Evolutionary conservation across 1,284 basidiomycete species (phyloP), one percentile per base, ranked within the genome.

Genomic region (Leccinum solheimii): DNA sequence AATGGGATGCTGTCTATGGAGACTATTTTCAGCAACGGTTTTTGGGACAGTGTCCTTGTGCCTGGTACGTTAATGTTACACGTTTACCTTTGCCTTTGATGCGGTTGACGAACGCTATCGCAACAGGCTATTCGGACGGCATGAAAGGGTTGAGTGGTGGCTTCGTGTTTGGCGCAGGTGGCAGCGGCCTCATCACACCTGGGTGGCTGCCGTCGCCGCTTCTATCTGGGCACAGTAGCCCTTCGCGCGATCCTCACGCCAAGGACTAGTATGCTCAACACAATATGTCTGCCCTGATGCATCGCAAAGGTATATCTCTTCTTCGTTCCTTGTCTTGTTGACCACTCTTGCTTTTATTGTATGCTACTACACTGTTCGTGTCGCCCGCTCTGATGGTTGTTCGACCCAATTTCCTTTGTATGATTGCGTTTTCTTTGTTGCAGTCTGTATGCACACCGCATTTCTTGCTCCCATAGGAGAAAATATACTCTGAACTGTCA

Each of bases 31-130:
- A 88, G 84, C 64, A 85, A 80, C 61, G 85, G 84, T 48, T 94
- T 94, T 73, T 94, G 91, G 91, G 91, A 93, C 73, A 92, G 81
- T 69, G 86, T 93, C 65, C 82, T 93, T 34, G 86, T 93, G 51
- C 91, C 91, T 68, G 91, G 90, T 91, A 67, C 63, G 86, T 78
- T 50, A 56, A 16, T 52, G 6, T 38, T 19, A 30, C 58, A 58
- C 30, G 30, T 32, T 32, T 32, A 32, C 30, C 30, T 32, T 32
- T 48, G 21, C 45, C 19, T 54, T 11, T n/a, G 19, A 14, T 21
- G 14, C 52, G 34, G 53, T 53, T 74, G 50, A 75, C 32, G 26
- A 55, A 57, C 45, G 19, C 4, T 27, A 36, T 59, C 57, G 64
- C 48, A 57, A 65, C 65, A 92, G 91, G 91, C 1, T 93, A 90